Evolutionary conservation across 73 alveolate genomes (phyloP).

Genomic region (Symbiodinium natans): DNA sequence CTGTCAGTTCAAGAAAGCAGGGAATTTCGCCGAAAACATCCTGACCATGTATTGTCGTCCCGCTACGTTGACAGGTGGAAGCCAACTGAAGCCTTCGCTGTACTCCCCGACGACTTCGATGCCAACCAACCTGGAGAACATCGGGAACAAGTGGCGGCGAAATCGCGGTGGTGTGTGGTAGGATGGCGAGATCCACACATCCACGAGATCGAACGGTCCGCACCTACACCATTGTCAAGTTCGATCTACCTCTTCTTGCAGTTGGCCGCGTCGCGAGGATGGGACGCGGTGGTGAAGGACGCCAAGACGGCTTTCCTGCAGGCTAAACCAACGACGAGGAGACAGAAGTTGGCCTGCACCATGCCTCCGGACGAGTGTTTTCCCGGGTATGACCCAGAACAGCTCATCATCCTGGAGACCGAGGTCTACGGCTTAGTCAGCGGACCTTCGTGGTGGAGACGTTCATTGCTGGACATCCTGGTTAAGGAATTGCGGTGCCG

Average conservation of each 20-base stretch:
- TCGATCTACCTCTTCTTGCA: neutral
- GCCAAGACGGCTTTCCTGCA: neutral
- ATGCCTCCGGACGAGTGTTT: neutral
- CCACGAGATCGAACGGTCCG: neutral
- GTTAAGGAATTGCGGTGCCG: neutral
- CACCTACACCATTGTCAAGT: neutral
- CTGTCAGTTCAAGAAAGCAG: neutral
- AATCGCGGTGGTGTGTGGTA: conserved; percentile 16
- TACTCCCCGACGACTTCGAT: conserved; percentile 5
- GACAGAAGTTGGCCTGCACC: neutral
- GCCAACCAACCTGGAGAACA: neutral
- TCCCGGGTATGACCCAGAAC: neutral
- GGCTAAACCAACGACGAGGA: neutral
- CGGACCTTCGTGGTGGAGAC: conserved; percentile 43
- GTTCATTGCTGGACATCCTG: neutral
- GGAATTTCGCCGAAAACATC: neutral
- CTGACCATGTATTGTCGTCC: neutral
- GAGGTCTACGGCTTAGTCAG: conserved; percentile 32
- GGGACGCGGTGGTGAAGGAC: neutral
- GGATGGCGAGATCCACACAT: neutral
- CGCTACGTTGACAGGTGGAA: conserved; percentile 14
- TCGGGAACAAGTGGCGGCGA: neutral
- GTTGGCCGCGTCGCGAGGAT: neutral
- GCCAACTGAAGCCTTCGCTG: neutral
- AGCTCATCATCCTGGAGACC: neutral